Evolutionary conservation across 2,329 filamentous ascomycete species (phyloP).

Genomic region (Aspergillus ruber): DNA sequence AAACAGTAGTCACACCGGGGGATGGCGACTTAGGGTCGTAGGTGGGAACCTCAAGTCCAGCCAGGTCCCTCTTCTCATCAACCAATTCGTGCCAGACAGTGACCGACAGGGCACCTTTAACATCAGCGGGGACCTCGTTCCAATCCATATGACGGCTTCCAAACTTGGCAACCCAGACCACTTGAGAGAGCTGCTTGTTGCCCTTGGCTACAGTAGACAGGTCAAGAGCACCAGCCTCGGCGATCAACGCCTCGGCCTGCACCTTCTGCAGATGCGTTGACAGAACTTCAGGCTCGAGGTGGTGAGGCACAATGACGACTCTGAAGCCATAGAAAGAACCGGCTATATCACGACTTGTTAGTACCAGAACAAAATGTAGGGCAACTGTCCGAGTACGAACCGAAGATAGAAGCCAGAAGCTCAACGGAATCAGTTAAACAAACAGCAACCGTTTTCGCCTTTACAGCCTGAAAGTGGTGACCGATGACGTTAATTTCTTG

Average conservation of each 20-base stretch:
- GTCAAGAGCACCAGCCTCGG: slow-evolving; percentile 79
- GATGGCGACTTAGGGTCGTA: slow-evolving; percentile 48
- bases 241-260: slow-evolving; percentile 73
- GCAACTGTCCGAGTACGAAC: slow-evolving; percentile 31
- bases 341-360: slow-evolving; percentile 42
- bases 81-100: slow-evolving; percentile 91
- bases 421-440: slow-evolving; percentile 93
- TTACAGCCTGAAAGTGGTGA: slow-evolving; percentile 64
- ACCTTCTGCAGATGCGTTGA: slow-evolving; percentile 66
- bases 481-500: slow-evolving; percentile 85
- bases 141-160: slow-evolving; percentile 91
- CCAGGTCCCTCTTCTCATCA: slow-evolving; percentile 57
- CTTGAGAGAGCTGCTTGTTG: slow-evolving; percentile 65
- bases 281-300: slow-evolving; percentile 63
- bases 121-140: slow-evolving; percentile 77
- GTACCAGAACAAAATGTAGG: not conserved
- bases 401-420: slow-evolving; percentile 71
- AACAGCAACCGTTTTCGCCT: slow-evolving; percentile 68
- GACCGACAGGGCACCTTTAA: slow-evolving; percentile 68
- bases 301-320: slow-evolving; percentile 77
- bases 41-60: slow-evolving; percentile 59
- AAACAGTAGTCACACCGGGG: slow-evolving; percentile 40
- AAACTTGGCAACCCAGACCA: slow-evolving; percentile 89
- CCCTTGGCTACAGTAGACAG: slow-evolving; percentile 64
- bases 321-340: slow-evolving; percentile 85